A percentile compares a stretch with the other conserved stretches of the same genome.
Conservation (phyloP, 2,329 filamentous ascomycete species). For the Penicillium sp. region DNA sequence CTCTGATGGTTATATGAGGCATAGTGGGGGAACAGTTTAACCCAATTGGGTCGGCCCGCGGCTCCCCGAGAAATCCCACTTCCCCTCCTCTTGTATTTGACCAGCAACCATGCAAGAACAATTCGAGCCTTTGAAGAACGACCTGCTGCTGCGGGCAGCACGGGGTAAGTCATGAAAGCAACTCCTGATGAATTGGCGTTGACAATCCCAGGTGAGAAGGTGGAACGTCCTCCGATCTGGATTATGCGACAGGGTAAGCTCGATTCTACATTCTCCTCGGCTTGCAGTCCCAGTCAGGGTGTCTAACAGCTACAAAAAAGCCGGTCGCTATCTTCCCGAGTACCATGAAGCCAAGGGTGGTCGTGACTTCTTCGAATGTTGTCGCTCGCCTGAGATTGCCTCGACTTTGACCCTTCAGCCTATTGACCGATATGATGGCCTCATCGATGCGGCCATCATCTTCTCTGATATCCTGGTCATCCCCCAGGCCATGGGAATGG, state of each 20-base stretch:
- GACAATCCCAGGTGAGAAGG: conserved; percentile 67
- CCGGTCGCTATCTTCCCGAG: conserved; percentile 93
- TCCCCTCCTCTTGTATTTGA: conserved; percentile 25
- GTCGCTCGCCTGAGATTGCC: conserved; percentile 85
- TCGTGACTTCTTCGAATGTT: conserved; percentile 97
- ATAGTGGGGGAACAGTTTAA: conserved; percentile 3
- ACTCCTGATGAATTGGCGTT: conserved; percentile 10
- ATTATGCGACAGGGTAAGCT: conserved; percentile 93
- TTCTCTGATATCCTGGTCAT: conserved; percentile 98
- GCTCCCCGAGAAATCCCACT: conserved; percentile 20
- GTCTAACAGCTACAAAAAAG: conserved; percentile 46
- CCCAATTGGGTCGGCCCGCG: conserved; percentile 11
- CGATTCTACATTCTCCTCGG: background rate
- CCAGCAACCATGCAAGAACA: conserved; percentile 59
- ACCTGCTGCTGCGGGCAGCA: conserved; percentile 84
- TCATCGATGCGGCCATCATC: conserved; percentile 96
- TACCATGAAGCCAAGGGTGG: conserved; percentile 92
- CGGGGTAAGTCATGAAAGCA: conserved; percentile 60
- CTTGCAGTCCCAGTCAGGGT: background rate
- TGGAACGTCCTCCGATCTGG: conserved; percentile 94
- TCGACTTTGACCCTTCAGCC: conserved; percentile 93
- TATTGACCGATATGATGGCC: conserved; percentile 82
- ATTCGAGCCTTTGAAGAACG: conserved; percentile 87
- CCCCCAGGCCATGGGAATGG: conserved; percentile 96
- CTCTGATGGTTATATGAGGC: background rate